Conservation (phyloP, 352 stramenopile genomes). For the Pythium diclinum region DNA sequence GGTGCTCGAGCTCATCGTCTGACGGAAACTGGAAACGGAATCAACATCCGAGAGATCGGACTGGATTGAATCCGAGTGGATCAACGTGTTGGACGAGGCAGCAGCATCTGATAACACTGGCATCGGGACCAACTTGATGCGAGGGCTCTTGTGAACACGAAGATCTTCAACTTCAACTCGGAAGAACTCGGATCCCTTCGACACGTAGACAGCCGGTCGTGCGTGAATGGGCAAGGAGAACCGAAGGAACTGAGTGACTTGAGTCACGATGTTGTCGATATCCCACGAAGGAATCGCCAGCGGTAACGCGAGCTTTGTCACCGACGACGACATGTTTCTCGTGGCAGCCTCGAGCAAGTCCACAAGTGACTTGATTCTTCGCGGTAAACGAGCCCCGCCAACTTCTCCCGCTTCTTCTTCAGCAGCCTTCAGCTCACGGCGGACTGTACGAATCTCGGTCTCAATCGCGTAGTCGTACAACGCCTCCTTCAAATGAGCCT, state of each 20-base stretch:
- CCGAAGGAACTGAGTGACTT: constrained; percentile 50
- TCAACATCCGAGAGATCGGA: constrained; percentile 73
- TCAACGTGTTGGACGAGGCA: constrained; percentile 3
- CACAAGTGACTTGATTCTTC: constrained; percentile 4
- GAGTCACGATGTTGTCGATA: constrained; percentile 45
- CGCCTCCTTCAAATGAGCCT: constrained; percentile 70
- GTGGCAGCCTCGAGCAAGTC: constrained; percentile 53
- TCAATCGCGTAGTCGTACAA: constrained; percentile 83
- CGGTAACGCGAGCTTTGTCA: constrained; percentile 45
- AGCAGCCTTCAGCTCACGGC: background rate
- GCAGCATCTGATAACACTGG: background rate
- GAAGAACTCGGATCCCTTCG: constrained; percentile 1
- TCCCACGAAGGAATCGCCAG: constrained; percentile 62
- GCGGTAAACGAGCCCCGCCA: background rate
- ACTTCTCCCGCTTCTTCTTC: background rate
- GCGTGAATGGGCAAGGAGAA: constrained; percentile 49
- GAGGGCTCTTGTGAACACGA: background rate
- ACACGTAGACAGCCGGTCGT: constrained; percentile 29
- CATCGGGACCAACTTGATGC: constrained; percentile 20
- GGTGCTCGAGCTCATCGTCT: constrained; percentile 27
- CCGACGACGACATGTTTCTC: constrained; percentile 47
- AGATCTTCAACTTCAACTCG: constrained; percentile 12
- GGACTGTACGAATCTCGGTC: constrained; percentile 32
- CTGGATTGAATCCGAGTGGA: constrained; percentile 62
- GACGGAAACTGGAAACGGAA: constrained; percentile 24